Percentiles rank a stretch among this genome's conserved stretches.
Evolutionary conservation across 257 asterid species (phyloP).

Genomic region (Solanum okadae): DNA sequence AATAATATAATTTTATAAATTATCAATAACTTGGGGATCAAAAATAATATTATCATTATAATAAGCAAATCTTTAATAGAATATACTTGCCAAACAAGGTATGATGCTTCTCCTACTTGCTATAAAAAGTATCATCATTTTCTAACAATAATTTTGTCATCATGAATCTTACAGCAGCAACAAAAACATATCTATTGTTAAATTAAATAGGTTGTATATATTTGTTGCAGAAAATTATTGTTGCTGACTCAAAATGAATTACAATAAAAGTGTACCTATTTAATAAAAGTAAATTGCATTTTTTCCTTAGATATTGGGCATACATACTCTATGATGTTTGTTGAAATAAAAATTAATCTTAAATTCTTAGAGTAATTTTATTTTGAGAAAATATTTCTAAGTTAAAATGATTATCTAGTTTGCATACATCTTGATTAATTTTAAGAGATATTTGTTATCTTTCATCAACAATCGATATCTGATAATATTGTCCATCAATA

Average conservation of each 20-base stretch:
- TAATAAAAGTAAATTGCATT: too few species aligned
- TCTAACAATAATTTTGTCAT: background rate
- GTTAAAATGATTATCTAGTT: background rate
- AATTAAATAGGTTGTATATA: background rate
- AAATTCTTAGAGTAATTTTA: background rate
- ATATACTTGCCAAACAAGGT: background rate
- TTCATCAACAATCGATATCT: too few species aligned
- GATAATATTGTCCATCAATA: background rate
- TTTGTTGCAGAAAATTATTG: background rate
- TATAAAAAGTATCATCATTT: background rate
- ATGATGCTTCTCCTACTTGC: background rate
- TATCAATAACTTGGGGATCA: background rate
- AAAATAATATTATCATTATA: background rate
- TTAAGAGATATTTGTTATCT: too few species aligned
- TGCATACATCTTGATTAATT: background rate
- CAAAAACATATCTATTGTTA: background rate
- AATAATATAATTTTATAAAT: background rate
- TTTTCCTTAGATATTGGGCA: too few species aligned
- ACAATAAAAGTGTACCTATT: background rate
- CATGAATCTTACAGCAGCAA: background rate
- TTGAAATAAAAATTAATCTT: background rate
- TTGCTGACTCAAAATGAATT: background rate
- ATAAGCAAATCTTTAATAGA: background rate
- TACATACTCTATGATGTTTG: background rate
- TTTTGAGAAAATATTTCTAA: background rate